Percentiles rank a stretch among this genome's conserved stretches.
phyloP scores from a whole-genome alignment of 176 grass and related monocot species.

The Cenchrus purpureus region DNA sequence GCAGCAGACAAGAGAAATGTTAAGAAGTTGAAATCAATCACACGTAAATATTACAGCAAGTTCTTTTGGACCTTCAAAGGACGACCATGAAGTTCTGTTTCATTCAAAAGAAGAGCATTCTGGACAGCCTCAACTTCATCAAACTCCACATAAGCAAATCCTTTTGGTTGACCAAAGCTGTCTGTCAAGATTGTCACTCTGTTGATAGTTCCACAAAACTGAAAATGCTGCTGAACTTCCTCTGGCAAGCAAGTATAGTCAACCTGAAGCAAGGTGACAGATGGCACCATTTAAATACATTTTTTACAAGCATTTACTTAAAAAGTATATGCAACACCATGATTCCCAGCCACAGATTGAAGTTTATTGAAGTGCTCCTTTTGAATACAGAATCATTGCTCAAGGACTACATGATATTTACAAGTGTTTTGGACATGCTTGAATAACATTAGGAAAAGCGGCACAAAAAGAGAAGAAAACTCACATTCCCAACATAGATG shows the following conservation, averaged over 20 bases:
- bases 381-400: neutral
- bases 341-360: neutral
- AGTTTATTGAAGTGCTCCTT: neutral
- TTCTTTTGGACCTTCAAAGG: slow-evolving; percentile 59
- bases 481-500: slow-evolving; percentile 87
- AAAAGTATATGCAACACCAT: slow-evolving; percentile 9
- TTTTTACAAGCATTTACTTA: slow-evolving; percentile 6
- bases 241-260: slow-evolving; percentile 70
- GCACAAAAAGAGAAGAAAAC: slow-evolving; percentile 48
- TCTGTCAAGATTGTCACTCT: slow-evolving; percentile 78
- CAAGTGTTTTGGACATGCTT: neutral
- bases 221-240: slow-evolving; percentile 83
- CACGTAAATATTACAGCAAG: neutral
- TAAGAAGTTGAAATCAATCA: slow-evolving; percentile 5
- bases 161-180: slow-evolving; percentile 69
- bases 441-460: slow-evolving; percentile 6
- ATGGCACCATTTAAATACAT: neutral
- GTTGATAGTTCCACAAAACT: slow-evolving; percentile 76
- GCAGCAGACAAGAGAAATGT: neutral
- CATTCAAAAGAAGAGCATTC: slow-evolving; percentile 69
- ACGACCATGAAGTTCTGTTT: slow-evolving; percentile 69
- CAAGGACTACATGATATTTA: neutral
- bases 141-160: slow-evolving; percentile 85
- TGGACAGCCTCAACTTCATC: slow-evolving; percentile 70
- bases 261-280: slow-evolving; percentile 59